Base-by-base conservation (phyloP, 129 eudicot species). In the Oenanthe sinensis region DNA sequence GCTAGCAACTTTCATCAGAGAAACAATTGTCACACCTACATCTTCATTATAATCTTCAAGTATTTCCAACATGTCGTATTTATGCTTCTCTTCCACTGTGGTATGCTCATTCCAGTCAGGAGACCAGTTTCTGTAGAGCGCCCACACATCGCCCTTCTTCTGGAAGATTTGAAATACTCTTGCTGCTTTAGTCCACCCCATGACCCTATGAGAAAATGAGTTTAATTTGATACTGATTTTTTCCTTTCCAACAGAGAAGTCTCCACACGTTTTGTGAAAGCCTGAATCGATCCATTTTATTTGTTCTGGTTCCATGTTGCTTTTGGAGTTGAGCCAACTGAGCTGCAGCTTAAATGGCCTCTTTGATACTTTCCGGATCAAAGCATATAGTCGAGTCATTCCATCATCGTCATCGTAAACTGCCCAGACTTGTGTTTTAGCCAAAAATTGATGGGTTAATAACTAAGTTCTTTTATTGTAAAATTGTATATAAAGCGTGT, bases 401-500 rank as follows among this genome's bases (percentile, higher is more conserved):
- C 98, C 98, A 73, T 91, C 98, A 40, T 89, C 92, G 26, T 93
- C 89, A 43, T 93, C 98, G 46, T 93, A 93, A 65, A 90, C 91
- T 50, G 97, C 98, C 98, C 98, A 93, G 24, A 93, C 88, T n/a
- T n/a, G n/a, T n/a, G n/a, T n/a, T n/a, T n/a, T n/a, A n/a, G n/a
- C n/a, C n/a, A n/a, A n/a, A n/a, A n/a, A n/a, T n/a, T n/a, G n/a
- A n/a, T n/a, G n/a, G n/a, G n/a, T n/a, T n/a, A n/a, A n/a, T n/a
- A n/a, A n/a, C n/a, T n/a, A n/a, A n/a, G n/a, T n/a, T n/a, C n/a
- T n/a, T n/a, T n/a, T n/a, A n/a, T n/a, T n/a, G n/a, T n/a, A n/a
- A n/a, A n/a, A n/a, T n/a, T n/a, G n/a, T n/a, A n/a, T n/a, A n/a
- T n/a, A n/a, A n/a, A n/a, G n/a, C n/a, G n/a, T n/a, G n/a, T n/a